A percentile compares a stretch with the other conserved stretches of the same genome.
Conservation (phyloP, 108 stramenopile genomes). For the Cylindrotheca fusiformis region DNA sequence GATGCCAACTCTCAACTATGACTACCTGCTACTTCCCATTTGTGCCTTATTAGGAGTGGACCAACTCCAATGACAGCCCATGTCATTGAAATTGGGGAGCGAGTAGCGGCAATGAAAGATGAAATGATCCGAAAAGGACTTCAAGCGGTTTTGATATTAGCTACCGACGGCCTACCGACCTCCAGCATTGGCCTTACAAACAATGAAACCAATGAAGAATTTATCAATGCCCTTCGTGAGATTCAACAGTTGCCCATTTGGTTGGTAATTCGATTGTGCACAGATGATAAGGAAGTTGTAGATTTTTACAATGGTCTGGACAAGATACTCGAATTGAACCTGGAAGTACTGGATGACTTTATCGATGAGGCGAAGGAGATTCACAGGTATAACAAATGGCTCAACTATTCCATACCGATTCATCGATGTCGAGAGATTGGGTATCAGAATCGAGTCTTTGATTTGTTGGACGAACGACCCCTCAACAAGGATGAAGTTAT, state of each 20-base stretch:
- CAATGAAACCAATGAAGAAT: slow-evolving; percentile 22
- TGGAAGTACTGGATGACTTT: slow-evolving; percentile 80
- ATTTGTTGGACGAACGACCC: slow-evolving; percentile 62
- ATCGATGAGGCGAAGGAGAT: slow-evolving; percentile 67
- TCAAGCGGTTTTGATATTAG: slow-evolving; percentile 45
- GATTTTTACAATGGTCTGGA: slow-evolving; percentile 72
- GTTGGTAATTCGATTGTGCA: slow-evolving; percentile 75
- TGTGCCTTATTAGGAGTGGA: slow-evolving; percentile 31
- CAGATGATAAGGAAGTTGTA: slow-evolving; percentile 61
- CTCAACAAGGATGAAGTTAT: slow-evolving; percentile 46
- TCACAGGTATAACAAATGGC: slow-evolving; percentile 51
- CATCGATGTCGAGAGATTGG: slow-evolving; percentile 66
- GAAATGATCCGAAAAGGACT: slow-evolving; percentile 33
- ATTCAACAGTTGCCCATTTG: slow-evolving; percentile 66
- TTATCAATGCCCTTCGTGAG: slow-evolving; percentile 35
- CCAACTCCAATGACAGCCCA: slow-evolving; percentile 58
- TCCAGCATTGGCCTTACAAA: slow-evolving; percentile 34
- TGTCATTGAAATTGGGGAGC: slow-evolving; percentile 39
- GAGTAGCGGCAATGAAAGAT: slow-evolving; percentile 28
- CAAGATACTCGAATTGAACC: slow-evolving; percentile 48
- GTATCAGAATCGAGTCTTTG: slow-evolving; percentile 55
- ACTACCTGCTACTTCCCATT: no score
- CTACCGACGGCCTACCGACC: slow-evolving; percentile 61
- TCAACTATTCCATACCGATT: slow-evolving; percentile 59
- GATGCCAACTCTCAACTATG: no score